Conservation (phyloP, 108 stramenopile genomes). For the Mayamaea pseudoterrestris region DNA sequence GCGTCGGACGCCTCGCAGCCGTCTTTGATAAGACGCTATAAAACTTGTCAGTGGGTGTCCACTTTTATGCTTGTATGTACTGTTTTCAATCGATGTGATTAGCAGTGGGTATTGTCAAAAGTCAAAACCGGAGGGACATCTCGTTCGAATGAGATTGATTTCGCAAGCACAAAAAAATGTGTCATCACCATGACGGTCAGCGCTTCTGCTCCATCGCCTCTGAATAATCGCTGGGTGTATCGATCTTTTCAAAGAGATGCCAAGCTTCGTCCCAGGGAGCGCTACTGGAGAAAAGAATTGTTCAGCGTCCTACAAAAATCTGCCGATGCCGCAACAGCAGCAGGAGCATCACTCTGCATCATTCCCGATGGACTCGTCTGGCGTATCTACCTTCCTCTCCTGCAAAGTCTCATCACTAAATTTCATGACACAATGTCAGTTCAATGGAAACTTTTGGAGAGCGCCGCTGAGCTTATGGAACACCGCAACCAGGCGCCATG, state of each 20-base stretch:
- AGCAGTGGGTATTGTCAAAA: not conserved
- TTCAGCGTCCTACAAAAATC: slow-evolving; percentile 1
- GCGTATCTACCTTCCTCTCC: slow-evolving; percentile 33
- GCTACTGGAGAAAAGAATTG: slow-evolving; percentile 13
- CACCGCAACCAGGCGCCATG: slow-evolving; percentile 21
- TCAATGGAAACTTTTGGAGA: slow-evolving; percentile 20
- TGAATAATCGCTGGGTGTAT: slow-evolving; percentile 11
- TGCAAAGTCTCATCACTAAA: slow-evolving; percentile 8
- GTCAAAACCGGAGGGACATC: too few relatives aligned
- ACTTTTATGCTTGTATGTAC: not conserved
- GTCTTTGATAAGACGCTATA: not conserved
- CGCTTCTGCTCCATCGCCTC: too few relatives aligned
- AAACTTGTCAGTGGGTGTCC: not conserved
- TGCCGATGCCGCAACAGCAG: too few relatives aligned
- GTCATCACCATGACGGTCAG: too few relatives aligned
- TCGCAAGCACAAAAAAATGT: too few relatives aligned
- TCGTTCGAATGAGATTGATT: too few relatives aligned
- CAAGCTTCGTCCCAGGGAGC: slow-evolving; percentile 22
- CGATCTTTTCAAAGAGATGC: slow-evolving; percentile 24
- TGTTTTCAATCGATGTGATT: not conserved
- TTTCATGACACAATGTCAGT: not conserved
- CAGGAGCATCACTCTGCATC: too few relatives aligned
- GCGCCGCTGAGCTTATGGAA: slow-evolving; percentile 35
- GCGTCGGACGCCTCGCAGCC: not conserved
- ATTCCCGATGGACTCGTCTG: slow-evolving; percentile 25